phyloP scores from a whole-genome alignment of 371 early-diverging fungal species.

The Mucor racemosus region DNA sequence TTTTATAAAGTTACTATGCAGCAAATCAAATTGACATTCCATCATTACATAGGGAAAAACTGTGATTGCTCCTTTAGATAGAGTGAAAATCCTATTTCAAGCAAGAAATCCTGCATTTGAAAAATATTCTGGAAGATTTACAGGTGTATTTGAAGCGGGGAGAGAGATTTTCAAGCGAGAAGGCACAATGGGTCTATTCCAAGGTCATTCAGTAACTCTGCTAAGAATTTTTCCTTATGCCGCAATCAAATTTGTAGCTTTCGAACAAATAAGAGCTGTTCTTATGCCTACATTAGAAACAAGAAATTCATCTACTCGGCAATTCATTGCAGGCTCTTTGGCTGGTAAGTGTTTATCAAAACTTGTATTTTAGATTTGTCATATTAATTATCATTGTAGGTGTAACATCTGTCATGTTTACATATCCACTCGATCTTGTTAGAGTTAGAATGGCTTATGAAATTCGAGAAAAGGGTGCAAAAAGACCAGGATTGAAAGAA shows the following conservation, averaged over 20 bases:
- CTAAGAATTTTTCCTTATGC: slow-evolving; percentile 93
- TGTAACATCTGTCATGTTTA: slow-evolving; percentile 78
- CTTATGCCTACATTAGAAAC: slow-evolving; percentile 64
- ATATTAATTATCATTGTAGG: slow-evolving; percentile 49
- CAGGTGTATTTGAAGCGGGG: slow-evolving; percentile 80
- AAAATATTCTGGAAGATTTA: slow-evolving; percentile 78
- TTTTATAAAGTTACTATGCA: background rate
- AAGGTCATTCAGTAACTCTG: slow-evolving; percentile 90
- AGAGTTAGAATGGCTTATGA: slow-evolving; percentile 92
- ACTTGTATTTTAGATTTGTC: slow-evolving; percentile 6
- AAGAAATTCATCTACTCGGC: slow-evolving; percentile 53
- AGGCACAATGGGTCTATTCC: slow-evolving; percentile 84
- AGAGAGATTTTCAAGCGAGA: slow-evolving; percentile 66
- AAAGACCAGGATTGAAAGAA: slow-evolving; percentile 24
- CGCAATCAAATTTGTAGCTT: slow-evolving; percentile 91
- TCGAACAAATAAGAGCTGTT: slow-evolving; percentile 73
- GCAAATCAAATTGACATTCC: background rate
- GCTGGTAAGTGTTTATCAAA: slow-evolving; percentile 55
- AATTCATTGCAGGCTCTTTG: slow-evolving; percentile 73
- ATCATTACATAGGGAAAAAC: slow-evolving; percentile 71
- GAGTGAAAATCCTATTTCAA: slow-evolving; percentile 96
- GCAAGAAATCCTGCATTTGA: slow-evolving; percentile 80
- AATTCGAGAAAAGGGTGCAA: slow-evolving; percentile 25
- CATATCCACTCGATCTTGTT: slow-evolving; percentile 90
- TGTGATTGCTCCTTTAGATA: slow-evolving; percentile 88